Percentiles rank a stretch among this genome's conserved stretches.
These are phyloP conservation scores for Arbutus unedo DNA, from an alignment of 148 eudicot species.

Conservation along the genomic window DNA sequence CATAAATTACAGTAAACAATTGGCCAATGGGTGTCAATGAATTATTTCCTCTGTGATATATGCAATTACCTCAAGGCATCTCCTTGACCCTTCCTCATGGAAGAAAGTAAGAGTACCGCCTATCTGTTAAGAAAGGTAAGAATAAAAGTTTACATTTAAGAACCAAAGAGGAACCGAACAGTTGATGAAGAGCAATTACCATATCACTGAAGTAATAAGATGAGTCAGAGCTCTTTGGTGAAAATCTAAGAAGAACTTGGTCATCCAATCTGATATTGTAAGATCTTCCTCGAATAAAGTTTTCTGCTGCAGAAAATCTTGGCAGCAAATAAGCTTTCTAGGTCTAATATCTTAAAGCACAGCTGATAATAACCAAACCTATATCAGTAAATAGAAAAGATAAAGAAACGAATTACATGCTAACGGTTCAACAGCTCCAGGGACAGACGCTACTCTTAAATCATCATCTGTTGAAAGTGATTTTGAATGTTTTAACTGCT, in stretches of 20 bases:
- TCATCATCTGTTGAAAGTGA: slow-evolving; percentile 54
- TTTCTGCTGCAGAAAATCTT: slow-evolving; percentile 95
- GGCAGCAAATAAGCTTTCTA: slow-evolving; percentile 40
- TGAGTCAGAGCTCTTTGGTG: slow-evolving; percentile 93
- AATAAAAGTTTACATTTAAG: slow-evolving; percentile 9
- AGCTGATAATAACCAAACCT: background rate
- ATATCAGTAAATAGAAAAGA: slow-evolving; percentile 9
- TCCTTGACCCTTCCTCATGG: slow-evolving; percentile 78
- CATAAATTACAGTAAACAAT: background rate
- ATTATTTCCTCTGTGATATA: background rate
- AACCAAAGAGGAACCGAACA: background rate
- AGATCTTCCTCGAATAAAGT: slow-evolving; percentile 87
- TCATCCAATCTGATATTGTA: slow-evolving; percentile 95
- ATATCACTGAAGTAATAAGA: slow-evolving; percentile 85
- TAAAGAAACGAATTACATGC: slow-evolving; percentile 57
- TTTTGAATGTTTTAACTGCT: slow-evolving; percentile 41
- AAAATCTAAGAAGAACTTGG: slow-evolving; percentile 90
- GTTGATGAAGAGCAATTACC: slow-evolving; percentile 41
- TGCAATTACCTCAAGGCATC: slow-evolving; percentile 86
- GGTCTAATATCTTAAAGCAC: background rate
- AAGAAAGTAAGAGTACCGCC: slow-evolving; percentile 97
- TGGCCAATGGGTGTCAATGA: background rate
- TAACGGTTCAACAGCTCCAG: slow-evolving; percentile 51
- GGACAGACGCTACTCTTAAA: slow-evolving; percentile 37
- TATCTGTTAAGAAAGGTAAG: slow-evolving; percentile 49